Conservation (phyloP, 2,329 filamentous ascomycete species). For the Xylariales sp. region DNA sequence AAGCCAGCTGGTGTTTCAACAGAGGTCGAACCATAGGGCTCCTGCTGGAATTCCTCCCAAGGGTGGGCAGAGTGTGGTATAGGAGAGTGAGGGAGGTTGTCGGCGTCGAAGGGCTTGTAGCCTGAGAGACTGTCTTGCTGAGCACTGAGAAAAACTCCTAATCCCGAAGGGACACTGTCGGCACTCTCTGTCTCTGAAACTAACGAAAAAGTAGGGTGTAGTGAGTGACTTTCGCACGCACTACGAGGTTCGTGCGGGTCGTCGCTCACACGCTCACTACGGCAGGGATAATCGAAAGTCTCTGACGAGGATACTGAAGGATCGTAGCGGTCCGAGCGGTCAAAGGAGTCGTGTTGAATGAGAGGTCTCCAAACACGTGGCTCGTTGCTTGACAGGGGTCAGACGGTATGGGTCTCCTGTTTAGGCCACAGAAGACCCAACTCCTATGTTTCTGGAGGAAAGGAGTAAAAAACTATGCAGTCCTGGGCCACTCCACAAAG, state of each 20-base stretch:
- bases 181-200: not conserved
- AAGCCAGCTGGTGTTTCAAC: not conserved
- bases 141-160: not conserved
- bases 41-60: not conserved
- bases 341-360: conserved; percentile 1
- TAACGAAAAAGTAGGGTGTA: not conserved
- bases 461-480: not conserved
- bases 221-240: conserved; percentile 1
- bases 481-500: not conserved
- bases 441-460: not conserved
- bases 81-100: conserved; percentile 1
- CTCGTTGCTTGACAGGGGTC: conserved; percentile 5
- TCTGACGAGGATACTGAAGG: conserved; percentile 2
- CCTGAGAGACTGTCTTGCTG: conserved; percentile 1
- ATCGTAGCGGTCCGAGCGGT: not conserved
- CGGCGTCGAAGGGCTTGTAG: not conserved
- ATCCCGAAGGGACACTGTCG: not conserved
- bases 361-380: conserved; percentile 1
- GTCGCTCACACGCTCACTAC: not conserved
- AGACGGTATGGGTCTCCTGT: conserved; percentile 5
- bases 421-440: conserved; percentile 4
- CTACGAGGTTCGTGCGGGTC: not conserved
- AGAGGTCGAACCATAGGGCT: not conserved
- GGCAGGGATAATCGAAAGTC: not conserved
- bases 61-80: not conserved